These are phyloP conservation scores for Xylariaceae sp. DNA, from an alignment of 2,329 filamentous ascomycete species.

Conservation along the genomic window DNA sequence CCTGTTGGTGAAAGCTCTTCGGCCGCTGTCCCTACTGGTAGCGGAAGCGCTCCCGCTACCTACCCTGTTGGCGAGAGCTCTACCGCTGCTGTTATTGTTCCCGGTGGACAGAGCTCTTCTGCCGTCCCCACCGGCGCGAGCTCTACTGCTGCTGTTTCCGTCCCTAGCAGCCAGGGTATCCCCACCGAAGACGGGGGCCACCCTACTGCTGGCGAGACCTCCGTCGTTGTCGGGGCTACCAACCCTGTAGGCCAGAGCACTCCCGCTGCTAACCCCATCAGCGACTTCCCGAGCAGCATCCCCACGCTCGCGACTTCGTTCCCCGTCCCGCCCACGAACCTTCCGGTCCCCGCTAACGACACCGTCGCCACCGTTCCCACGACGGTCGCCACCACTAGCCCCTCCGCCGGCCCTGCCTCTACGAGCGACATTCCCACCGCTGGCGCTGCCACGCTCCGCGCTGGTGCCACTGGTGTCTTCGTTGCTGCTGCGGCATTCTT, in stretches of 20 bases:
- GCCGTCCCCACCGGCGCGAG: background rate
- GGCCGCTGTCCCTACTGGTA: background rate
- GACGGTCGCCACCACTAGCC: background rate
- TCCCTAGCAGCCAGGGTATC: background rate
- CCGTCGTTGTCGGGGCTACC: background rate
- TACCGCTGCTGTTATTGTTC: background rate
- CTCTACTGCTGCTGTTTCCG: background rate
- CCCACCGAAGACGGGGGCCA: background rate
- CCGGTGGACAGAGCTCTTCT: background rate
- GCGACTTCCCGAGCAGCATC: background rate
- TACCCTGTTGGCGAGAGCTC: background rate
- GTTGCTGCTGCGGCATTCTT: conserved; percentile 22
- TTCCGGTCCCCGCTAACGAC: background rate
- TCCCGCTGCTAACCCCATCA: background rate
- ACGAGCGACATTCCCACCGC: conserved; percentile 23
- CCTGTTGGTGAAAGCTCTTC: background rate
- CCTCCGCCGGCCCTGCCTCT: background rate
- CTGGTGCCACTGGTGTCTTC: conserved; percentile 21
- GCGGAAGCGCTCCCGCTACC: background rate
- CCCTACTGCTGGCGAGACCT: background rate
- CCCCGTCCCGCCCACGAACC: background rate
- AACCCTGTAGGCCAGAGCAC: background rate
- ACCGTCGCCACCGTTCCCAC: background rate
- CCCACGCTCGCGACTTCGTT: background rate
- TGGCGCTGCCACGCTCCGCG: conserved; percentile 15